Percentiles rank a stretch among this genome's conserved stretches.
Conservation (phyloP, 208 protist genomes). For the Herpetomonas tarakana region DNA sequence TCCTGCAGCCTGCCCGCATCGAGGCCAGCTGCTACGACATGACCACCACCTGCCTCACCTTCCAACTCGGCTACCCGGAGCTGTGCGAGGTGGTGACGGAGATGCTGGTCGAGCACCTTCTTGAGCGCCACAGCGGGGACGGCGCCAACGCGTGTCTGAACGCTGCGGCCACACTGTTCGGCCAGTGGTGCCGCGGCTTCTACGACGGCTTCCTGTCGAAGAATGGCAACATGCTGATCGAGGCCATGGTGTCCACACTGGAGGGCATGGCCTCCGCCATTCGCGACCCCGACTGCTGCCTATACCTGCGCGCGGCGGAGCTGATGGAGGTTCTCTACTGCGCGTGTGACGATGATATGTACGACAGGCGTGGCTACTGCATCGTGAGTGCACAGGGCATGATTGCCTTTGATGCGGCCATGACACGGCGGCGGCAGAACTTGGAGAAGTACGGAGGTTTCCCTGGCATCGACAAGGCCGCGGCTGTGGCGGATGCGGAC, state of each 20-base stretch:
- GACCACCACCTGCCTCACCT: constrained; percentile 48
- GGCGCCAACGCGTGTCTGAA: constrained; percentile 12
- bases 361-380: constrained; percentile 74
- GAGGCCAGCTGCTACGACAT: constrained; percentile 54
- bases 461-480: constrained; percentile 6
- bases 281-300: constrained; percentile 28
- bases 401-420: constrained; percentile 53
- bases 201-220: constrained; percentile 54
- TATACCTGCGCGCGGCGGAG: constrained; percentile 44
- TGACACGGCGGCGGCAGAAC: constrained; percentile 23
- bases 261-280: constrained; percentile 62
- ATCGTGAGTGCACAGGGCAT: constrained; percentile 72
- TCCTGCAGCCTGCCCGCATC: constrained; percentile 49
- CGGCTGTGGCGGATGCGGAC: too few species aligned
- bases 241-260: constrained; percentile 72
- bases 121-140: constrained; percentile 15
- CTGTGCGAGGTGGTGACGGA: constrained; percentile 75
- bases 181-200: constrained; percentile 66
- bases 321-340: constrained; percentile 74
- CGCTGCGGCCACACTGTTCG: constrained; percentile 37
- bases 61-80: constrained; percentile 44
- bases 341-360: constrained; percentile 63
- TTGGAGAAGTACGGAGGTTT: constrained; percentile 31
- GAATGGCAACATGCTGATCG: constrained; percentile 32
- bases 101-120: constrained; percentile 53